Conservation (phyloP, 2,329 filamentous ascomycete genomes). For the Phialophora macrospora region DNA sequence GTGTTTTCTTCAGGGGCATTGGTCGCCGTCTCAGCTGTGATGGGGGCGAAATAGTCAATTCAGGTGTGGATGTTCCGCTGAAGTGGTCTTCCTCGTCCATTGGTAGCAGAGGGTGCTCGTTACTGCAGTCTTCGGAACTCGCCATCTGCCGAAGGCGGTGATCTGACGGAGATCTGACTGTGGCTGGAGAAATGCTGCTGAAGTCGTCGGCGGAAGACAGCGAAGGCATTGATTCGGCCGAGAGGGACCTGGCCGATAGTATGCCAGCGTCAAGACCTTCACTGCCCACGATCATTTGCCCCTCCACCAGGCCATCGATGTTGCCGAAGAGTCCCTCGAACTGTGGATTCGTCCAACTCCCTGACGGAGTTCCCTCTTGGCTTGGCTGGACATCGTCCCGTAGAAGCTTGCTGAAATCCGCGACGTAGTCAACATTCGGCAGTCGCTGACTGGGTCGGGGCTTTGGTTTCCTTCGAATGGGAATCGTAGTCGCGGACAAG, state of each 20-base stretch:
- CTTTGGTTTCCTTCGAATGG: conserved; percentile 53
- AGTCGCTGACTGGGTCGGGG: conserved; percentile 48
- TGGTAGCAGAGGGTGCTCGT: conserved; percentile 63
- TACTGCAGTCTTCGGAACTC: conserved; percentile 59
- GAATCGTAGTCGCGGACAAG: conserved; percentile 64
- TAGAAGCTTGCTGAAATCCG: conserved; percentile 62
- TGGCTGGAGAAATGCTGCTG: conserved; percentile 52
- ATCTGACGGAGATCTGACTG: conserved; percentile 46
- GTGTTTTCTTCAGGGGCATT: conserved; percentile 40
- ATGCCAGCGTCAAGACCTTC: conserved; percentile 52
- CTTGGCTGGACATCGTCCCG: conserved; percentile 58
- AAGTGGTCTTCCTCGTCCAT: conserved; percentile 41
- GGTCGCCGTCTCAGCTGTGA: conserved; percentile 36
- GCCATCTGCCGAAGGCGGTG: conserved; percentile 56
- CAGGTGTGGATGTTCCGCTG: conserved; percentile 25
- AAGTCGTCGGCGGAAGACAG: conserved; percentile 56
- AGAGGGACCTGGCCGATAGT: conserved; percentile 57
- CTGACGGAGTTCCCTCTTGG: conserved; percentile 51
- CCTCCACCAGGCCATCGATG: conserved; percentile 52
- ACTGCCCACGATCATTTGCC: conserved; percentile 48
- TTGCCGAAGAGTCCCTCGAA: conserved; percentile 63
- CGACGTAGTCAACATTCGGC: conserved; percentile 50
- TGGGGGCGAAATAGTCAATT: conserved; percentile 35
- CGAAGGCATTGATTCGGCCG: conserved; percentile 63
- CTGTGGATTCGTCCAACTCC: conserved; percentile 51